These are phyloP conservation scores for Alternaria incomplexa DNA, from an alignment of 2,329 filamentous ascomycete genomes.

Conservation along the genomic window DNA sequence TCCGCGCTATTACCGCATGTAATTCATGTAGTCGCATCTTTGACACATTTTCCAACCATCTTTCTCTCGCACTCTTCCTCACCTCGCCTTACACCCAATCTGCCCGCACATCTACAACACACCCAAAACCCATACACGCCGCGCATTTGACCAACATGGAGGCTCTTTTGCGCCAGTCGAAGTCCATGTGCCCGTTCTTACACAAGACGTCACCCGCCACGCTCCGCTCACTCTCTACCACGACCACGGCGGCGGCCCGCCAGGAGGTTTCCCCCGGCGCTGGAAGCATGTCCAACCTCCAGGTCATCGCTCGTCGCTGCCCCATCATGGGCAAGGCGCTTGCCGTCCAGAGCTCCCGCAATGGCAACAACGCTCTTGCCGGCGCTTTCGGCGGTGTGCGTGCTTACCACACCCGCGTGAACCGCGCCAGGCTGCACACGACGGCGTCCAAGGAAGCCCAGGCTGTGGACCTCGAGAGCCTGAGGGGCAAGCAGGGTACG, in stretches of 20 bases:
- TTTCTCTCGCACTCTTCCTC: constrained; percentile 1
- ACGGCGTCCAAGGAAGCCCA: constrained; percentile 78
- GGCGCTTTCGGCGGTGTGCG: constrained; percentile 58
- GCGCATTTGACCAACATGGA: constrained; percentile 69
- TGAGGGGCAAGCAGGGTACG: constrained; percentile 52
- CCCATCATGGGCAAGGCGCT: constrained; percentile 99
- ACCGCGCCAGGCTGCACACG: constrained; percentile 81
- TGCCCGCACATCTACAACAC: neutral
- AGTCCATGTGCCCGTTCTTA: constrained; percentile 96
- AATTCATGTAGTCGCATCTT: constrained; percentile 10
- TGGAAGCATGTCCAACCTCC: constrained; percentile 95
- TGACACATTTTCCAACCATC: constrained; percentile 16
- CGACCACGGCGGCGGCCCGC: constrained; percentile 68
- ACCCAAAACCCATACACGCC: neutral
- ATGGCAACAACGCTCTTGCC: constrained; percentile 53
- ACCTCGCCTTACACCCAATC: neutral
- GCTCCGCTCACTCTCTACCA: constrained; percentile 84
- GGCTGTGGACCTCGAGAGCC: constrained; percentile 66
- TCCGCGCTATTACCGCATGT: constrained; percentile 26
- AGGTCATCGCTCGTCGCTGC: constrained; percentile 91
- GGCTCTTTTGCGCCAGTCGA: constrained; percentile 90
- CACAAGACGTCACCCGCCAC: constrained; percentile 92
- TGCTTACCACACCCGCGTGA: constrained; percentile 57
- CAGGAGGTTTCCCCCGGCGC: constrained; percentile 76
- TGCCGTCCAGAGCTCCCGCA: constrained; percentile 73